phyloP scores from a whole-genome alignment of 2,329 filamentous ascomycete genomes.

The Fonsecaea monophora region DNA sequence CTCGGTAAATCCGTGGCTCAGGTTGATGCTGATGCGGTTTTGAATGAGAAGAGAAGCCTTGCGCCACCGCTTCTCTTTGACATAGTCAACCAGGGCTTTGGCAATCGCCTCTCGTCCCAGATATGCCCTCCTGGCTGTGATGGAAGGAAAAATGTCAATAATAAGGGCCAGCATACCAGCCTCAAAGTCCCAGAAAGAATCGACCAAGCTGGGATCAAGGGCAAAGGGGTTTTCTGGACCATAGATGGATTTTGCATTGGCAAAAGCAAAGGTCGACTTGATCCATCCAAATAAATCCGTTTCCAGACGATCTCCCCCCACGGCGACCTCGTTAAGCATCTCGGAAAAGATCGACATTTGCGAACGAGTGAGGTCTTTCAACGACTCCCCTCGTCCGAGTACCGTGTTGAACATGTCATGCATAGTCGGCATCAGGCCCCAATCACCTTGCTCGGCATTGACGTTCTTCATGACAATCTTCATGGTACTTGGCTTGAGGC shows the following conservation, averaged over 20 bases:
- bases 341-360: slow-evolving; percentile 18
- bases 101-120: slow-evolving; percentile 47
- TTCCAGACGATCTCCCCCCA: background rate
- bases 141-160: slow-evolving; percentile 45
- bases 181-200: slow-evolving; percentile 49
- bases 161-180: slow-evolving; percentile 44
- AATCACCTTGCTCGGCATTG: slow-evolving; percentile 11
- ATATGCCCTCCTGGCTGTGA: slow-evolving; percentile 50
- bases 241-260: slow-evolving; percentile 27
- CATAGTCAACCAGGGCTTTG: slow-evolving; percentile 51
- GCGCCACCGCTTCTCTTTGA: slow-evolving; percentile 48
- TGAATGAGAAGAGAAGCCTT: slow-evolving; percentile 48
- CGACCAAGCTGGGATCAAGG: slow-evolving; percentile 18
- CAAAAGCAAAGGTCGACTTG: slow-evolving; percentile 24
- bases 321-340: slow-evolving; percentile 13
- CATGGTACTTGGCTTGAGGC: slow-evolving; percentile 12
- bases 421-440: slow-evolving; percentile 18
- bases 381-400: slow-evolving; percentile 14
- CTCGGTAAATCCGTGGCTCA: slow-evolving; percentile 43
- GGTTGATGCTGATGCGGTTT: slow-evolving; percentile 47
- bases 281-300: slow-evolving; percentile 20
- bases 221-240: slow-evolving; percentile 26
- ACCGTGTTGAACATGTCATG: slow-evolving; percentile 17
- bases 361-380: slow-evolving; percentile 19
- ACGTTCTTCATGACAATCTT: slow-evolving; percentile 18